These are phyloP conservation scores for Trametes polyzona DNA, from an alignment of 1,284 basidiomycete species.

Conservation along the genomic window DNA sequence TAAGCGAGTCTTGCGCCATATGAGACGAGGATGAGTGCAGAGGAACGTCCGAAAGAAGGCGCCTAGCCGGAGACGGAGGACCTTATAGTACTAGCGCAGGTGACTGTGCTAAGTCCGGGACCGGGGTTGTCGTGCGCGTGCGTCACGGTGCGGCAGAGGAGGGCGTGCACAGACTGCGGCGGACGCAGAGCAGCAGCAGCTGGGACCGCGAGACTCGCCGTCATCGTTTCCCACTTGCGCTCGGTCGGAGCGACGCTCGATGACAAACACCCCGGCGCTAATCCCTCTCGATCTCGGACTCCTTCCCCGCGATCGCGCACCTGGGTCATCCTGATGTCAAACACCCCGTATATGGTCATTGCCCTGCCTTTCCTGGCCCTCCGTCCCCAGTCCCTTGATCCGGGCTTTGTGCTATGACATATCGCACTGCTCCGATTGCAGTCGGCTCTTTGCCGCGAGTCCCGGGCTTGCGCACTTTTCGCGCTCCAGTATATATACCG, in stretches of 20 bases:
- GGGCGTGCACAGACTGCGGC: too few relatives aligned
- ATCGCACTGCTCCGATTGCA: not conserved
- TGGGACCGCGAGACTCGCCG: too few relatives aligned
- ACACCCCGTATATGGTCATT: not conserved
- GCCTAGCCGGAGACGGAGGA: not conserved
- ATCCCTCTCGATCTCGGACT: not conserved
- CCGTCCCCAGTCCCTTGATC: not conserved
- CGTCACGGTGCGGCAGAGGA: too few relatives aligned
- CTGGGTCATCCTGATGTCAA: not conserved
- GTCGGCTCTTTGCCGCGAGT: not conserved
- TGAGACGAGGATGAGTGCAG: slow-evolving; percentile 3
- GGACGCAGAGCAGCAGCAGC: too few relatives aligned
- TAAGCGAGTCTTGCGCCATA: slow-evolving; percentile 18
- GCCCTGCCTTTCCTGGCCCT: slow-evolving; percentile 6
- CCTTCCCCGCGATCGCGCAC: slow-evolving; percentile 3
- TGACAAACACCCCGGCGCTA: slow-evolving; percentile 13
- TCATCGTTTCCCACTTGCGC: too few relatives aligned
- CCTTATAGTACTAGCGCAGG: not conserved
- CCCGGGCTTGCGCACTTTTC: too few relatives aligned
- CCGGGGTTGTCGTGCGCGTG: too few relatives aligned
- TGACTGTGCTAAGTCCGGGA: not conserved
- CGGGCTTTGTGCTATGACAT: not conserved
- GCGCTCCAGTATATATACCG: too few relatives aligned
- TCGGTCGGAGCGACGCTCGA: not conserved
- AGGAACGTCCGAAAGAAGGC: not conserved